Conservation (phyloP, 768 basidiomycete species). For the Amanita polypyramis region DNA sequence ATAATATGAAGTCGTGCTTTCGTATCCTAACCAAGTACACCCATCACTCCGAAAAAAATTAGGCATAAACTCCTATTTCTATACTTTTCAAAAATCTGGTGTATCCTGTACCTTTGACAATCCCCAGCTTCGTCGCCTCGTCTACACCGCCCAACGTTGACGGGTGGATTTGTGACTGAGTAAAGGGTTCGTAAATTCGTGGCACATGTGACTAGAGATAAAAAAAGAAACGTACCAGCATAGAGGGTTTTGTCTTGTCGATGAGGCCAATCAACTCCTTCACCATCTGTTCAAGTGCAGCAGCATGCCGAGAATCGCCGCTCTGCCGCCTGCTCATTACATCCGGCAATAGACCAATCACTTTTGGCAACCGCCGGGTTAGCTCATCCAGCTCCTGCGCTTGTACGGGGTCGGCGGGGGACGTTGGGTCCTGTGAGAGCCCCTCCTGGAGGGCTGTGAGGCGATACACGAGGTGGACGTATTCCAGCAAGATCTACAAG, state of each 20-base stretch:
- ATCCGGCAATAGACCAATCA: conserved; percentile 62
- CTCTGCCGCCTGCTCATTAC: conserved; percentile 40
- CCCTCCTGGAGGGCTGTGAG: conserved; percentile 45
- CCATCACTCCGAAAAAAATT: not conserved
- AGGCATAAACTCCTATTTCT: conserved; percentile 13
- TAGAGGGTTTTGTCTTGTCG: conserved; percentile 48
- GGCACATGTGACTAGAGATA: not conserved
- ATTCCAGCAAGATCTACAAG: conserved; percentile 59
- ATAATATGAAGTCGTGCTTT: no score
- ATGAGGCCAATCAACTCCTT: conserved; percentile 46
- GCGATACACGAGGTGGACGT: conserved; percentile 50
- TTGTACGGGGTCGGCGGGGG: conserved; percentile 34
- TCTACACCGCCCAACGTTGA: conserved; percentile 29
- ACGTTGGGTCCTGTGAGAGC: conserved; percentile 23
- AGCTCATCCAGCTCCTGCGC: conserved; percentile 51
- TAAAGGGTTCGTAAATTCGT: not conserved
- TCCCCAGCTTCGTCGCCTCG: conserved; percentile 48
- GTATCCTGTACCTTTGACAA: conserved; percentile 54
- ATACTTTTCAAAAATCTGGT: conserved; percentile 58
- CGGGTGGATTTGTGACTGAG: conserved; percentile 18
- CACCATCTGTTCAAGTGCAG: conserved; percentile 67
- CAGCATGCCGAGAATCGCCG: conserved; percentile 52
- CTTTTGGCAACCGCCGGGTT: conserved; percentile 45
- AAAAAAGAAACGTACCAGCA: conserved; percentile 37
- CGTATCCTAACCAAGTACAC: no score